A percentile compares a stretch with the other conserved stretches of the same genome.
These are phyloP conservation scores for Globisporangium nodosum DNA, from an alignment of 352 stramenopile genomes.

Conservation along the genomic window DNA sequence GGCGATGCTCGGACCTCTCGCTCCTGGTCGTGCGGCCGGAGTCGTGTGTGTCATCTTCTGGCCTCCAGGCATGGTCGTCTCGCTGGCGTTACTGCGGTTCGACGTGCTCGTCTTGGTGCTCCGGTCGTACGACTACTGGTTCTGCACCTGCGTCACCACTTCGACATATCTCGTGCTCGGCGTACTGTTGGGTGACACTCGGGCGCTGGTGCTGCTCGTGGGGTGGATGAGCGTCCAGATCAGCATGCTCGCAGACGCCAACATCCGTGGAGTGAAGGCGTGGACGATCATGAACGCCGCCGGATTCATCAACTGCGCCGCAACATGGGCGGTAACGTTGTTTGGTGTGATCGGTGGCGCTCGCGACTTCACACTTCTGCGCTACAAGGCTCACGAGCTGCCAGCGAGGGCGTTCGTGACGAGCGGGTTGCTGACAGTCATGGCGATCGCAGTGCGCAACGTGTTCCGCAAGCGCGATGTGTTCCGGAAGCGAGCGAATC, in stretches of 20 bases:
- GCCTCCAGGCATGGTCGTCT: background rate
- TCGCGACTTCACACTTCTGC: slow-evolving; percentile 1
- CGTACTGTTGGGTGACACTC: background rate
- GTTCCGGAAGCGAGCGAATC: background rate
- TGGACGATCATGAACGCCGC: slow-evolving; percentile 2
- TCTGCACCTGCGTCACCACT: slow-evolving; percentile 2
- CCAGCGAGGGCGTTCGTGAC: slow-evolving; percentile 2
- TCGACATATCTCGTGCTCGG: background rate
- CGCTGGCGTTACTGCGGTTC: background rate
- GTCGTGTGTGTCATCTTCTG: background rate
- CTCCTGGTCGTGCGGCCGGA: background rate
- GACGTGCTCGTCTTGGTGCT: background rate
- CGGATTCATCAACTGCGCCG: background rate
- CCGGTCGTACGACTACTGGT: slow-evolving; percentile 5
- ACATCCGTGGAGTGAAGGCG: background rate
- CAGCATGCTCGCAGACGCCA: slow-evolving; percentile 7
- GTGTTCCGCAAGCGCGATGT: slow-evolving; percentile 3
- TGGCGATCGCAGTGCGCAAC: slow-evolving; percentile 6
- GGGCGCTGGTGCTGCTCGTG: background rate
- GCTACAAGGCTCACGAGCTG: slow-evolving; percentile 4
- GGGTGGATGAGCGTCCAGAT: slow-evolving; percentile 1
- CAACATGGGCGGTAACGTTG: background rate
- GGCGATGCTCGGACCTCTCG: background rate
- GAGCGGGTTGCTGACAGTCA: slow-evolving; percentile 6
- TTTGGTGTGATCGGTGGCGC: background rate